A percentile compares a stretch with the other conserved stretches of the same genome.
phyloP scores from a whole-genome alignment of 495 filamentous ascomycete genomes.

The Melanomma pulvis-pyrius region DNA sequence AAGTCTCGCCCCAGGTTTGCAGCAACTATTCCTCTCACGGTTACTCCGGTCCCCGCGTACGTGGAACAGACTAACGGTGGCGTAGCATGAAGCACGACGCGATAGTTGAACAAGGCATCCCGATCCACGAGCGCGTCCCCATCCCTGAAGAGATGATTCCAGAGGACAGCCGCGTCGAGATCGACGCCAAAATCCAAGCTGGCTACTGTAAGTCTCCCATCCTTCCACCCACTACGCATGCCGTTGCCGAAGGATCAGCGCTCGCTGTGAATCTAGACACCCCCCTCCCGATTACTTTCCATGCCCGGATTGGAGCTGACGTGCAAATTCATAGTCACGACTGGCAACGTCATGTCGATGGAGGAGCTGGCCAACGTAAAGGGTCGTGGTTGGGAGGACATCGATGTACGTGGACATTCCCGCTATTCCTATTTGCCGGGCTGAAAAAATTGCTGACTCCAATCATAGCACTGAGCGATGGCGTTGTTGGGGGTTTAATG shows the following conservation, averaged over 20 bases:
- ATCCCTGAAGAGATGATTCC: conserved; percentile 95
- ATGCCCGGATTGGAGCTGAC: not conserved
- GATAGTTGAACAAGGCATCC: conserved; percentile 93
- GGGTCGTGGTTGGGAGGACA: conserved; percentile 90
- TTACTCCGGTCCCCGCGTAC: not conserved
- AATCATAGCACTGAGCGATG: conserved; percentile 29
- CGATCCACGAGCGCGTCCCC: conserved; percentile 88
- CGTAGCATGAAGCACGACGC: conserved; percentile 96
- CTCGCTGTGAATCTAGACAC: not conserved
- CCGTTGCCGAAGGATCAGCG: conserved; percentile 22
- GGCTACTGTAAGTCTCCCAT: conserved; percentile 64
- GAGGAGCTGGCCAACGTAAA: conserved; percentile 83
- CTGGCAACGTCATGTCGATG: conserved; percentile 83
- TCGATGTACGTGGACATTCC: conserved; percentile 52
- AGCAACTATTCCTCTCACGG: conserved; percentile 3
- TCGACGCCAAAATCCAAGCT: conserved; percentile 97
- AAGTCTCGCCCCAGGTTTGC: conserved; percentile 44
- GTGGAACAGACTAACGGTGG: conserved; percentile 15
- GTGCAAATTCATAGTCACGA: conserved; percentile 58
- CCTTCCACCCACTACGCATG: not conserved
- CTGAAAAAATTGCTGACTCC: conserved; percentile 5
- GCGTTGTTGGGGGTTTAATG: conserved; percentile 6
- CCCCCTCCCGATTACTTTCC: conserved; percentile 43
- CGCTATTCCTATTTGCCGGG: not conserved
- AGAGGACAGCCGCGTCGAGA: conserved; percentile 92